Evolutionary conservation across 1,139 yeast genomes (phyloP), one percentile per base, ranked within the genome.

Genomic region (Suhomyces atakaporum): DNA sequence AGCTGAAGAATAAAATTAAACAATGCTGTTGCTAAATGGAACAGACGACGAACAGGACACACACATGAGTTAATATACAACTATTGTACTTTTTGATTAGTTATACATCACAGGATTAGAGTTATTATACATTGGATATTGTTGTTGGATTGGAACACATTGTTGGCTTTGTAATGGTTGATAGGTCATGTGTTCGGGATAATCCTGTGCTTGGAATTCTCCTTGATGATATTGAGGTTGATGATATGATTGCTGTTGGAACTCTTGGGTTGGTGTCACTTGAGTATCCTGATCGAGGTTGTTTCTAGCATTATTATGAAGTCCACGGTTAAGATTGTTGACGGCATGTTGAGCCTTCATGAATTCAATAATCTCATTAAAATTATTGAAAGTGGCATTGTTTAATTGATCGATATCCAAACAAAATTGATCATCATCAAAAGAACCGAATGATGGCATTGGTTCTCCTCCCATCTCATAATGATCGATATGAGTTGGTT

Each of bases 361-460:
- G 37, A 40, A 43, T 27, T 50, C 45, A 13, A 47, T 44, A 27
- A 52, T 39, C 39, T 54, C 59, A 30, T 54, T 50, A 40, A 45
- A 54, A 34, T 51, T 52, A 42, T 49, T 47, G 40, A 42, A 49
- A 11, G 49, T 52, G 3, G 50, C 43, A 27, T 48, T 50, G 42
- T 60, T 63, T 52, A 70, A 60, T 50, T 71, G 77, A 41, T 71
- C 77, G 11, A 63, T 56, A 45, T 70, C 76, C 39, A 70, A 62
- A 49, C 77, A 70, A 46, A 54, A 71, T 28, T 69, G 75, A 44
- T 71, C 76, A 45, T 69, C 76, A 46, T 68, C 69, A 45, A 70
- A 75, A 10, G 62, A 59, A 11, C 40, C 42, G 19, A 38, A 35
- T 3, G 34, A 24, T 7, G 24, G 31, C 27, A 30, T 29, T 5